Evolutionary conservation across 305 asterid species (phyloP), one percentile per base, ranked within the genome.

Genomic region (Fraxinus latifolia): DNA sequence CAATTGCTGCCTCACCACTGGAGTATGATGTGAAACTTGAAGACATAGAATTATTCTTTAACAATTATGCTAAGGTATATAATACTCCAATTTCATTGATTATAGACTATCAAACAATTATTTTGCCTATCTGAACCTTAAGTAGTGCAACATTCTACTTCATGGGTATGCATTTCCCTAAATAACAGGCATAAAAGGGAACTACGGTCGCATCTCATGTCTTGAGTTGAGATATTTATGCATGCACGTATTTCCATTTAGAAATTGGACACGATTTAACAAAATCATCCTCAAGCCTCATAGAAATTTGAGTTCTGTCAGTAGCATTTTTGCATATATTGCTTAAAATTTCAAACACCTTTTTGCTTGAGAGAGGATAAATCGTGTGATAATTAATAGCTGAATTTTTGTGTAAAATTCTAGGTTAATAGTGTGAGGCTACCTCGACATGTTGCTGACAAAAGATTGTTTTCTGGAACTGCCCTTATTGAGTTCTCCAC

Each of bases 361-460:
- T 29, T 65, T 34, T 37, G 60, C 50, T 31, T 19, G 27, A 32
- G 33, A 44, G 31, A 11, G 31, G 12, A 3, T 33, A 17, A 47
- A 77, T 81, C 7, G 15, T 58, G 81, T 80, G 58, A 60, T 73
- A 53, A 21, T 21, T 36, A 42, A 21, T 77, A n/a, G 60, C 73
- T 37, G 76, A 27, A 3, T 25, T 37, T 78, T 36, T 79, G 8
- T 36, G 79, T 62, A 83, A 39, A 58, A 62, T 74, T 60, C 74
- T 87, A 96, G 99, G 99, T 96, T 82, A 96, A 91, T 82, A 96
- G 99, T 86, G 99, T 96, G 90, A 91, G 99, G 93, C 89, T 94
- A 67, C 99, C 98, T 71, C 98, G 97, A n/a, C 99, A 92, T 89
- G 98, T 90, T 83, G 93, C 95, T 77, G 97, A 94, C 86, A 96